Percentiles rank a stretch among this genome's conserved stretches.
phyloP scores from a whole-genome alignment of 768 basidiomycete species.

The Krasilnikovozyma curviuscula region DNA sequence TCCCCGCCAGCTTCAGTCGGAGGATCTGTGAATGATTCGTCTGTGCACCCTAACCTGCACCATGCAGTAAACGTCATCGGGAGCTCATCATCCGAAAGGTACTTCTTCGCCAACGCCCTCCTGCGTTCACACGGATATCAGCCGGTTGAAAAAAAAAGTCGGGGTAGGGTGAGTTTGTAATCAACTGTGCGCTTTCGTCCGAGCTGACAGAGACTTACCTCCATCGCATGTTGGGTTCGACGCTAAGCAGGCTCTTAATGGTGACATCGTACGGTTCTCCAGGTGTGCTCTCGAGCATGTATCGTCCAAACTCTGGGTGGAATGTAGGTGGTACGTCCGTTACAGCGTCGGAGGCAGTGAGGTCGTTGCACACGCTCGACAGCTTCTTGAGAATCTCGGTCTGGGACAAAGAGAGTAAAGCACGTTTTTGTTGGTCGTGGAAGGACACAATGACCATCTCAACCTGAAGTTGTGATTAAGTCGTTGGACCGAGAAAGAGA shows the following conservation, averaged over 20 bases:
- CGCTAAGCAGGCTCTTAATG: slow-evolving; percentile 64
- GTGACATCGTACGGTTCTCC: slow-evolving; percentile 84
- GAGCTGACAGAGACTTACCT: slow-evolving; percentile 37
- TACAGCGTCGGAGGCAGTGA: neutral
- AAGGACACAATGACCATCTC: slow-evolving; percentile 90
- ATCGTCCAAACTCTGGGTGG: slow-evolving; percentile 94
- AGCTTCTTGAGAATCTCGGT: slow-evolving; percentile 77
- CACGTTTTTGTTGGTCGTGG: slow-evolving; percentile 56
- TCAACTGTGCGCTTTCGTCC: too few relatives aligned
- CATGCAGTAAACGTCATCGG: slow-evolving; percentile 90
- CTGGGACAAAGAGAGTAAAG: slow-evolving; percentile 80
- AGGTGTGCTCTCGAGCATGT: slow-evolving; percentile 96
- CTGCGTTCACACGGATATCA: slow-evolving; percentile 40
- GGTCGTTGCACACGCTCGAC: neutral
- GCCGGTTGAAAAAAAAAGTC: neutral
- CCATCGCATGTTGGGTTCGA: slow-evolving; percentile 89
- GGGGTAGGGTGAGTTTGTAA: neutral
- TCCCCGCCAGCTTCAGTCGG: slow-evolving; percentile 57
- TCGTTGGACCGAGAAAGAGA: neutral
- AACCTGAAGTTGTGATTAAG: slow-evolving; percentile 35
- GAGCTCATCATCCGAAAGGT: slow-evolving; percentile 66
- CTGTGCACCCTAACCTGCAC: slow-evolving; percentile 72
- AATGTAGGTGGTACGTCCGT: slow-evolving; percentile 34
- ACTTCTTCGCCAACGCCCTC: slow-evolving; percentile 59
- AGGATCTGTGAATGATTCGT: slow-evolving; percentile 68